Evolutionary conservation across 192 early-diverging fungal species (phyloP).

Genomic region (Spizellomyces punctatus): DNA sequence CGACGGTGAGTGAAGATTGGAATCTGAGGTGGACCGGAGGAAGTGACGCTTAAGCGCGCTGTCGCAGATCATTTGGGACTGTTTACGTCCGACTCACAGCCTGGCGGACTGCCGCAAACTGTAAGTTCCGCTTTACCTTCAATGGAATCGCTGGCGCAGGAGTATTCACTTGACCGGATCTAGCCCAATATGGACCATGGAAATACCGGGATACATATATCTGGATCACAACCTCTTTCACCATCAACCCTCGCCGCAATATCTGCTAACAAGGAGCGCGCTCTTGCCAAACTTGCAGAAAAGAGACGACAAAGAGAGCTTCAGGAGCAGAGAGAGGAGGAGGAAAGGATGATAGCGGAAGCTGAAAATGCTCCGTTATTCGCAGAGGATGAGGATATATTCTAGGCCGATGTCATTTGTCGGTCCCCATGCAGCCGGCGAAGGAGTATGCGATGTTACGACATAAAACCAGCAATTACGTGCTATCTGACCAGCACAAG

Average conservation of each 20-base stretch:
- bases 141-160: not conserved
- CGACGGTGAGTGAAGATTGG: not conserved
- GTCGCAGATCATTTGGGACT: not conserved
- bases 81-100: not conserved
- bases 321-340: not conserved
- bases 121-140: not conserved
- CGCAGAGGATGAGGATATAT: too few relatives aligned
- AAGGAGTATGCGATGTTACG: too few relatives aligned
- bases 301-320: conserved; percentile 8
- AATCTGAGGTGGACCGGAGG: not conserved
- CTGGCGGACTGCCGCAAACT: not conserved
- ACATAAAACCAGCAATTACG: too few relatives aligned
- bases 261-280: conserved; percentile 1
- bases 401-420: too few relatives aligned
- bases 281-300: conserved; percentile 4
- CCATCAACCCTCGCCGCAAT: conserved; percentile 5
- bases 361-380: not conserved
- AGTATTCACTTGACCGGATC: not conserved
- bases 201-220: not conserved
- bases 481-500: too few relatives aligned
- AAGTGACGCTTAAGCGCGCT: not conserved
- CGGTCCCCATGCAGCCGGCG: too few relatives aligned
- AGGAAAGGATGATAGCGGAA: not conserved
- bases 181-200: not conserved
- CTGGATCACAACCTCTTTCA: not conserved